A percentile compares a stretch with the other conserved stretches of the same genome.
Conservation (phyloP, 1,139 yeast genomes). For the Blastobotrys aristatus region DNA sequence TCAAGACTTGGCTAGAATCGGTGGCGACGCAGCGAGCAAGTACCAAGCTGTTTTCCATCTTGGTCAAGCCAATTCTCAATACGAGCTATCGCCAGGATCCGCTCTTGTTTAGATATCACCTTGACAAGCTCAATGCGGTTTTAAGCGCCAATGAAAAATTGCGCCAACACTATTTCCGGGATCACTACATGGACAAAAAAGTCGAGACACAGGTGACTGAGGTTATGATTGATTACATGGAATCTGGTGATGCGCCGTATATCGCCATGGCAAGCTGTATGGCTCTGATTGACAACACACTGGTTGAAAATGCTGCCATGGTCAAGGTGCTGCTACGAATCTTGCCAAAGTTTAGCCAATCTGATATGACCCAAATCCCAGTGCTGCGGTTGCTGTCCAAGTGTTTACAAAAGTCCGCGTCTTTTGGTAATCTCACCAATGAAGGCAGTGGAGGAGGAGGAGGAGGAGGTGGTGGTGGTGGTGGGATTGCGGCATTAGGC, state of each 20-base stretch:
- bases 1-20: conserved; percentile 54
- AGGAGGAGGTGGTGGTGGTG: not conserved
- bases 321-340: conserved; percentile 7
- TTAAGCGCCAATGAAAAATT: conserved; percentile 41
- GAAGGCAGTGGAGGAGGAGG: too few species aligned
- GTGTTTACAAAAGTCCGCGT: conserved; percentile 3
- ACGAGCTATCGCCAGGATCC: conserved; percentile 44
- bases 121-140: conserved; percentile 48
- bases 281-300: conserved; percentile 6
- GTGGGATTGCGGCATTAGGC: not conserved
- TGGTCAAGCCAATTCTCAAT: conserved; percentile 46
- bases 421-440: not conserved
- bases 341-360: conserved; percentile 7
- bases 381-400: conserved; percentile 12
- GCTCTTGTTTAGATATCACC: conserved; percentile 52
- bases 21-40: conserved; percentile 50
- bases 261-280: conserved; percentile 4
- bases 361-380: conserved; percentile 13
- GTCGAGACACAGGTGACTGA: conserved; percentile 3
- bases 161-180: conserved; percentile 24
- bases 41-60: conserved; percentile 53
- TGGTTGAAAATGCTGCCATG: conserved; percentile 5
- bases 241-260: not conserved
- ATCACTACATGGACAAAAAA: not conserved
- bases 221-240: conserved; percentile 1